Base-by-base conservation (phyloP, 257 asterid genomes). In the Paraleonurus japonicus region DNA sequence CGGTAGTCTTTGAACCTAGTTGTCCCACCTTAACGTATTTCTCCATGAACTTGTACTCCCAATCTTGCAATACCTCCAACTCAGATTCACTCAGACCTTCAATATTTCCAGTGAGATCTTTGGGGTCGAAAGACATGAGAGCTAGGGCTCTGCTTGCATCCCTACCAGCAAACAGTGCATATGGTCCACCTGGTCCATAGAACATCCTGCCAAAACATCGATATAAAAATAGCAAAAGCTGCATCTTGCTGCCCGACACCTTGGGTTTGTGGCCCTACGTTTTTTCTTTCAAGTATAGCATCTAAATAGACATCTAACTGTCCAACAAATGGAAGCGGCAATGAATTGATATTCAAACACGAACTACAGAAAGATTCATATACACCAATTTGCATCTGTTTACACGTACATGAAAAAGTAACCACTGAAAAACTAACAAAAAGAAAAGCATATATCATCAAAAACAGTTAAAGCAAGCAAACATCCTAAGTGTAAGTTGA, bases 71-170 rank as follows among this genome's bases (percentile, higher is more conserved):
- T 66, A 69, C 86, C 74, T 85, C 96, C 78, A 90, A 73, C 79
- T 93, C 97, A 7, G 94, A 77, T 17, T 58, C 87, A 63, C 85
- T 75, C 64, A 93, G 86, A 23, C 96, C 96, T 81, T 87, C 91
- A 12, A 77, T 79, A 79, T 90, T 85, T 39, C 97, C 90, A 1
- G 90, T 87, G 33, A 93, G 90, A 79, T 90, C 97, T 73, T 80
- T 81, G 41, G 89, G 84, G 76, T 93, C 96, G 65, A 90, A 88
- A 7, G 97, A 90, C 95, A 90, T 86, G 73, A 86, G 94, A 71
- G 98, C 98, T 23, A 93, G 80, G 41, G 98, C 98, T 73, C 90
- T 84, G 81, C 97, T 93, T 37, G 98, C 97, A 79, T 93, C 98
- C 83, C 89, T 86, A 65, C 98, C 98, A 6, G 97, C 87, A 75